Evolutionary conservation across 495 filamentous ascomycete species (phyloP), one percentile per base, ranked within the genome.

Genomic region (Trichoderma erinaceum): DNA sequence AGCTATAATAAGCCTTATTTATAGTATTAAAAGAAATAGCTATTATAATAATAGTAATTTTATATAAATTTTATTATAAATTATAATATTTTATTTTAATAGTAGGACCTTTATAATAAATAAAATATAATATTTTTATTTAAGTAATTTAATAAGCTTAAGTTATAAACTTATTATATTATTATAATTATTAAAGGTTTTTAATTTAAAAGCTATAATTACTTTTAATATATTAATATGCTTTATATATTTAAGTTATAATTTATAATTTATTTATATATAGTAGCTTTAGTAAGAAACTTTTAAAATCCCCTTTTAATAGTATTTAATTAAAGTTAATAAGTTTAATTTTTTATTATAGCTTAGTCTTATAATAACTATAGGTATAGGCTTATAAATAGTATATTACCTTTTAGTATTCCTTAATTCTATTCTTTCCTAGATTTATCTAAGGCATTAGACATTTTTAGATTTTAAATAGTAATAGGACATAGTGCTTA

Each of bases 121-220:
- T 29, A 29, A 64, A 64, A 25, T 29, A 11, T 8, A 64, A 64
- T 6, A 27, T 64, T 38, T 16, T 67, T 67, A 58, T 56, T 56
- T 25, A 67, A 32, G 29, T 29, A 29, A 29, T 29, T 29, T 29
- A 29, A 1, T 29, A 29, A 29, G 4, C 29, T 29, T 29, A 29
- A 29, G 29, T 29, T 29, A 29, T 29, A 29, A 1, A 29, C 4
- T 29, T 29, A 29, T 29, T 29, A 29, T 1, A 29, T 29, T 1
- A 29, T 29, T 29, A 29, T 29, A 29, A 29, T 29, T 1, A 29
- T 29, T 29, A 29, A 29, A 29, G 4, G 29, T 4, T 29, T 29
- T 67, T 44, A 44, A 44, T 12, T 12, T 2, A 44, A 44, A 67
- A 23, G 29, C 43, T 29, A 29, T 29, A 29, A 29, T 29, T 29